Conservation (phyloP, 129 eudicot species). For the Escallonia rubra region DNA sequence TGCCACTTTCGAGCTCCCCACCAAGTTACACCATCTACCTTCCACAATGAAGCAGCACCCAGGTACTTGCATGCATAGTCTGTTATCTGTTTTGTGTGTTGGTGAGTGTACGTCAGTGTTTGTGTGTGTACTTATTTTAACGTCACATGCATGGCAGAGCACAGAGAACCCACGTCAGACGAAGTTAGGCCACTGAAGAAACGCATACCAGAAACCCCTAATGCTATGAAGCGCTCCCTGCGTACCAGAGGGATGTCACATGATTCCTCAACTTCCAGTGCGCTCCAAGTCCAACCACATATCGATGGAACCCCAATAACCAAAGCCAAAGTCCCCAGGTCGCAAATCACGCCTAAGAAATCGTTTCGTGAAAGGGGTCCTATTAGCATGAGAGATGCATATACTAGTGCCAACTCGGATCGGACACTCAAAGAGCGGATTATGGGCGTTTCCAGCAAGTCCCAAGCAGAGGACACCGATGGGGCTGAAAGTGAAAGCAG, state of each 20-base stretch:
- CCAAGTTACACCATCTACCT: constrained; percentile 46
- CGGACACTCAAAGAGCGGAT: constrained; percentile 31
- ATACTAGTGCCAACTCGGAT: constrained; percentile 24
- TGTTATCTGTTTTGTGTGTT: neutral
- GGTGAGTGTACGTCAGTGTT: too few species aligned
- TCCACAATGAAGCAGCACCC: constrained; percentile 35
- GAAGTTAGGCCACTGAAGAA: constrained; percentile 50
- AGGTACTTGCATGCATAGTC: constrained; percentile 21
- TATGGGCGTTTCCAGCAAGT: constrained; percentile 7
- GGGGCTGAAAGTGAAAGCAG: neutral
- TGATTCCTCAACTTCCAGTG: constrained; percentile 39
- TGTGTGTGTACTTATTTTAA: neutral
- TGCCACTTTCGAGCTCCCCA: constrained; percentile 69
- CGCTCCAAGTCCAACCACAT: constrained; percentile 15
- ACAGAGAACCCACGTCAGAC: constrained; percentile 35
- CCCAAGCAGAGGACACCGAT: neutral
- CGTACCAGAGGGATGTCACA: constrained; percentile 69
- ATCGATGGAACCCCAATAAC: constrained; percentile 13
- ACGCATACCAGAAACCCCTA: constrained; percentile 41
- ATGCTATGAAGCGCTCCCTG: constrained; percentile 57
- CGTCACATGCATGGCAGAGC: constrained; percentile 20
- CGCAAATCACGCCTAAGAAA: neutral
- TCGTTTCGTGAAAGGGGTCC: constrained; percentile 26
- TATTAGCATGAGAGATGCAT: constrained; percentile 53
- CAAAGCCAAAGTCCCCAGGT: constrained; percentile 6